These are phyloP conservation scores for Leishmania tropica DNA, from an alignment of 208 protist species.

Conservation along the genomic window DNA sequence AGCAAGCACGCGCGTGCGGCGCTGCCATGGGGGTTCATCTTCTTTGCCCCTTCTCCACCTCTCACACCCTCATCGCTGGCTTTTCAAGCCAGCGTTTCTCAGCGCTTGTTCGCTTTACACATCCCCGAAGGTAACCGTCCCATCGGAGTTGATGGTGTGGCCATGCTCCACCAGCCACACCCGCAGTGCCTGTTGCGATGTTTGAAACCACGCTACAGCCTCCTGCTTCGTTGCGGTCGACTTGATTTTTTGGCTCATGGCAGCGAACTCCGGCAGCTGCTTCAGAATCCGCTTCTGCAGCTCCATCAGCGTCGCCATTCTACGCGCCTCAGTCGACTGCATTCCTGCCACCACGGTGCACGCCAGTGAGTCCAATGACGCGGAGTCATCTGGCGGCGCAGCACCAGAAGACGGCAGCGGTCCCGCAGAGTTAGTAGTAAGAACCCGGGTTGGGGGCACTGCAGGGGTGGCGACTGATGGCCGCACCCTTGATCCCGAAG, in stretches of 20 bases:
- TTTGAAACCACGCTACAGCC: slow-evolving; percentile 75
- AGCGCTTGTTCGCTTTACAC: not conserved
- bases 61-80: not conserved
- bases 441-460: not conserved
- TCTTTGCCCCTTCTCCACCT: not conserved
- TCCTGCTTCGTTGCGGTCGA: slow-evolving; percentile 41
- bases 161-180: slow-evolving; percentile 51
- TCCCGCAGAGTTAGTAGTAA: not conserved
- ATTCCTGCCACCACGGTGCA: slow-evolving; percentile 23
- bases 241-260: slow-evolving; percentile 63
- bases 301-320: slow-evolving; percentile 47
- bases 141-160: slow-evolving; percentile 59
- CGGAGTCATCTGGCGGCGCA: not conserved
- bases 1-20: not conserved
- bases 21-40: not conserved
- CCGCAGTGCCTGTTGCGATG: slow-evolving; percentile 44
- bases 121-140: slow-evolving; percentile 51
- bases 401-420: not conserved
- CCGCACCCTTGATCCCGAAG: not conserved
- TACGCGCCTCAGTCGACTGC: slow-evolving; percentile 21
- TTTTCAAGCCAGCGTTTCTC: no score
- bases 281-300: slow-evolving; percentile 74
- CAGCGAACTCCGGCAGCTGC: slow-evolving; percentile 55
- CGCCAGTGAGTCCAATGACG: slow-evolving; percentile 20
- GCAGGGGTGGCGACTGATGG: not conserved